Percentiles rank a stretch among this genome's conserved stretches.
Conservation (phyloP, 306 rosid species). For the Sechiopsis laciniata region DNA sequence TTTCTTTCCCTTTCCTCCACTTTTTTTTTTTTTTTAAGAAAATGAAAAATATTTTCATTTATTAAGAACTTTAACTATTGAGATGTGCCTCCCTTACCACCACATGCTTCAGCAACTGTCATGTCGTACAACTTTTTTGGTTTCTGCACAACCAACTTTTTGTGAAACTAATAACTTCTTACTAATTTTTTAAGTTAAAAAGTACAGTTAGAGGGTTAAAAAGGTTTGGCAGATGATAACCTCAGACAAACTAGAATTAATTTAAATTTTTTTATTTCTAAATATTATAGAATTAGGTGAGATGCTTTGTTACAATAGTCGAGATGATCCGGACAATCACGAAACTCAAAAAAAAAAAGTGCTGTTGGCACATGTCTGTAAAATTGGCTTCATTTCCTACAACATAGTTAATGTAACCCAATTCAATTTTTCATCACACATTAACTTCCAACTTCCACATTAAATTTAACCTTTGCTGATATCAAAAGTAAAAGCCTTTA, state of each 20-base stretch:
- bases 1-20: not conserved
- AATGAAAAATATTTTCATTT: too few relatives aligned
- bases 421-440: not conserved
- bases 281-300: rapidly evolving
- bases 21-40: too few relatives aligned
- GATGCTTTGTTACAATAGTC: too few relatives aligned
- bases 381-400: not conserved
- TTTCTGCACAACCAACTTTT: not conserved
- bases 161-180: not conserved
- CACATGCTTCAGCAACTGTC: not conserved
- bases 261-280: too few relatives aligned
- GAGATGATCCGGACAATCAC: too few relatives aligned
- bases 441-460: not conserved
- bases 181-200: not conserved
- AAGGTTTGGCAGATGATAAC: not conserved
- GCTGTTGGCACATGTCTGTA: not conserved
- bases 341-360: too few relatives aligned
- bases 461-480: not conserved
- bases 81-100: not conserved
- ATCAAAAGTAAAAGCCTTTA: not conserved
- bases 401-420: not conserved
- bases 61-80: not conserved
- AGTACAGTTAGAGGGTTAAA: not conserved
- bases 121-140: not conserved
- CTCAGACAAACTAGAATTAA: too few relatives aligned